A percentile compares a stretch with the other conserved stretches of the same genome.
These are phyloP conservation scores for Suillus alpinus DNA, from an alignment of 768 basidiomycete species.

Conservation along the genomic window DNA sequence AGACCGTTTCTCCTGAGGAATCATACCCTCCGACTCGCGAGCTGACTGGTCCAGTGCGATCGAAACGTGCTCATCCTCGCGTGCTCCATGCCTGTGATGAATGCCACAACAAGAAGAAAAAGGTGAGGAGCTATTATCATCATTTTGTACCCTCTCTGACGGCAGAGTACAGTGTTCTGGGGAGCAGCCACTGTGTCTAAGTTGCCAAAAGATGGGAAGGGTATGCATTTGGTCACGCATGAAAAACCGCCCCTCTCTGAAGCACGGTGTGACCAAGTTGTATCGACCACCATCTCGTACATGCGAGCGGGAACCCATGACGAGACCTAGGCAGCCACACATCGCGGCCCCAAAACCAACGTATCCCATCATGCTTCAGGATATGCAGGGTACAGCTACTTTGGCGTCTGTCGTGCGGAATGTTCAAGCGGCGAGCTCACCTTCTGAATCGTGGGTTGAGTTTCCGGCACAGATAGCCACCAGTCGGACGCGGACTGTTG, in stretches of 20 bases:
- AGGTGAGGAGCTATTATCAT: not conserved
- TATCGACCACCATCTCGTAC: not conserved
- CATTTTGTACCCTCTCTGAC: not conserved
- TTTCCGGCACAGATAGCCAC: not conserved
- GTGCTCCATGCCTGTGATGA: not conserved
- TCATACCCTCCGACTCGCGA: not conserved
- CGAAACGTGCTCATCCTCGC: not conserved
- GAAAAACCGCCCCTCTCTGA: not conserved
- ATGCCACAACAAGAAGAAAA: not conserved
- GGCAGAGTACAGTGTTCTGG: not conserved
- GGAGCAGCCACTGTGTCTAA: not conserved
- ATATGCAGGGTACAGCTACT: not conserved
- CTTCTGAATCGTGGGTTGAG: not conserved
- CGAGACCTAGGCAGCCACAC: too few relatives aligned
- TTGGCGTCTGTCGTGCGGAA: too few relatives aligned
- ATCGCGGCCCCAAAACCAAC: not conserved
- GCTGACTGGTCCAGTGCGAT: not conserved
- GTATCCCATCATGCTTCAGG: not conserved
- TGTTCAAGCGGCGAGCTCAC: too few relatives aligned
- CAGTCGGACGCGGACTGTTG: not conserved
- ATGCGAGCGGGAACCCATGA: not conserved
- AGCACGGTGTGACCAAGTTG: not conserved
- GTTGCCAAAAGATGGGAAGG: not conserved
- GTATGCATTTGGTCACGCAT: not conserved
- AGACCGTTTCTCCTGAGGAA: not conserved